Percentiles rank a stretch among this genome's conserved stretches.
These are phyloP conservation scores for Trametes polyzona DNA, from an alignment of 1,284 basidiomycete species.

Conservation along the genomic window DNA sequence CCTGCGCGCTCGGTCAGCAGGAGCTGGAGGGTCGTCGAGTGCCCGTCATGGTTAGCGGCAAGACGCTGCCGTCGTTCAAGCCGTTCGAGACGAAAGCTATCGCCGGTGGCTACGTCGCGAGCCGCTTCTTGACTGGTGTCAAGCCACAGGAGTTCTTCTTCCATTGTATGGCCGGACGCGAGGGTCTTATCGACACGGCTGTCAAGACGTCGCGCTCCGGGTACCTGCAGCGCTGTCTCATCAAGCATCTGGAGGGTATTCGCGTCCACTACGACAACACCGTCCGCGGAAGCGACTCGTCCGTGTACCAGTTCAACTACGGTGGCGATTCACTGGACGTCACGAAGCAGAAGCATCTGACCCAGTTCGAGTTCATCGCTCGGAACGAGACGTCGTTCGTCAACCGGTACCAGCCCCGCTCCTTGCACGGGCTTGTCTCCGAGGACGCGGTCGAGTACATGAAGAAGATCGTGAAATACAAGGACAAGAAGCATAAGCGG, in stretches of 20 bases:
- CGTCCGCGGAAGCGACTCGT: slow-evolving; percentile 93
- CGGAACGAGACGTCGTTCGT: slow-evolving; percentile 86
- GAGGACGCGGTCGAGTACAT: slow-evolving; percentile 78
- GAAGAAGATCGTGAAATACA: slow-evolving; percentile 89
- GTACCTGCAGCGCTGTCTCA: slow-evolving; percentile 96
- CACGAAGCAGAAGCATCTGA: slow-evolving; percentile 91
- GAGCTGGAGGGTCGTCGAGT: slow-evolving; percentile 98
- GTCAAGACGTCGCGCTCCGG: slow-evolving; percentile 99
- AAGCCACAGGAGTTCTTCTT: slow-evolving; percentile 99
- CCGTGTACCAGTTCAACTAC: slow-evolving; percentile 96
- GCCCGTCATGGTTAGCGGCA: slow-evolving; percentile 98
- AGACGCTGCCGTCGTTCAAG: slow-evolving; percentile 97
- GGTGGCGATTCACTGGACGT: slow-evolving; percentile 98
- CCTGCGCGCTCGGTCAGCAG: slow-evolving; percentile 96
- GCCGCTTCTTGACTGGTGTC: slow-evolving; percentile 98
- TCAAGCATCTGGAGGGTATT: slow-evolving; percentile 98
- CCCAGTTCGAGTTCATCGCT: slow-evolving; percentile 93
- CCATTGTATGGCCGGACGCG: slow-evolving; percentile 99
- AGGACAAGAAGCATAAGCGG: slow-evolving; percentile 55
- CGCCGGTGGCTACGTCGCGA: slow-evolving; percentile 99
- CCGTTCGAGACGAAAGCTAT: slow-evolving; percentile 97
- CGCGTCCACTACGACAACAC: slow-evolving; percentile 98
- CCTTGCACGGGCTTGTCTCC: slow-evolving; percentile 62
- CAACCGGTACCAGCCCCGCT: slow-evolving; percentile 72
- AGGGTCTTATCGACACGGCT: slow-evolving; percentile 98